Percentiles rank a stretch among this genome's conserved stretches.
phyloP scores from a whole-genome alignment of 768 basidiomycete genomes.

The Mrakia gelida region DNA sequence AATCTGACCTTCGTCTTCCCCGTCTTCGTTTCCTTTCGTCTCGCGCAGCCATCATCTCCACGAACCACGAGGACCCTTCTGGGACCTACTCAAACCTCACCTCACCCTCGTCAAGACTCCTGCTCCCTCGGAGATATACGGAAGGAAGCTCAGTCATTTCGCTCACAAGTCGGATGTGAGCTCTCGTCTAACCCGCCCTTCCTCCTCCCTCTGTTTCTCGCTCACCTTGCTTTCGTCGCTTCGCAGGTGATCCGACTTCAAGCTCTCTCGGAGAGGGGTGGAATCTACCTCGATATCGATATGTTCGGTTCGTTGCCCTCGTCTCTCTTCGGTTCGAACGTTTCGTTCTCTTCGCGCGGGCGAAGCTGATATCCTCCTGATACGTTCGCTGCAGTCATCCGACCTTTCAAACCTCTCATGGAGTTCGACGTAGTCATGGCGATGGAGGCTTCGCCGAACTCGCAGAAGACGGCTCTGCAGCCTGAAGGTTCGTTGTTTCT shows the following conservation, averaged over 20 bases:
- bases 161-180: conserved; percentile 31
- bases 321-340: not conserved
- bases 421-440: conserved; percentile 22
- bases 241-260: conserved; percentile 30
- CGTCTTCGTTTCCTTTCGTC: not conserved
- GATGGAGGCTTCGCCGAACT: conserved; percentile 32
- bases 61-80: conserved; percentile 45
- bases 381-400: conserved; percentile 10
- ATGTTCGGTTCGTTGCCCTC: conserved; percentile 20
- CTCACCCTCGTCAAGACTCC: conserved; percentile 42
- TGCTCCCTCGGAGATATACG: conserved; percentile 39
- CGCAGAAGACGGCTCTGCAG: conserved; percentile 9
- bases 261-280: conserved; percentile 20
- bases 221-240: not conserved
- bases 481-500: conserved; percentile 7
- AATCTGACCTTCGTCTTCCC: not conserved
- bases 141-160: conserved; percentile 35
- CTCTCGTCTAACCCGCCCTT: not conserved
- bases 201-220: not conserved
- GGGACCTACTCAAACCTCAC: conserved; percentile 40
- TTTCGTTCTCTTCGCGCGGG: not conserved
- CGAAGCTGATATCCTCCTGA: not conserved
- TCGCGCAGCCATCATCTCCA: conserved; percentile 42
- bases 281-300: conserved; percentile 33
- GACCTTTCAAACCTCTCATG: conserved; percentile 20